Conservation (phyloP, 75 land plant genomes). For the Picea glauca region DNA sequence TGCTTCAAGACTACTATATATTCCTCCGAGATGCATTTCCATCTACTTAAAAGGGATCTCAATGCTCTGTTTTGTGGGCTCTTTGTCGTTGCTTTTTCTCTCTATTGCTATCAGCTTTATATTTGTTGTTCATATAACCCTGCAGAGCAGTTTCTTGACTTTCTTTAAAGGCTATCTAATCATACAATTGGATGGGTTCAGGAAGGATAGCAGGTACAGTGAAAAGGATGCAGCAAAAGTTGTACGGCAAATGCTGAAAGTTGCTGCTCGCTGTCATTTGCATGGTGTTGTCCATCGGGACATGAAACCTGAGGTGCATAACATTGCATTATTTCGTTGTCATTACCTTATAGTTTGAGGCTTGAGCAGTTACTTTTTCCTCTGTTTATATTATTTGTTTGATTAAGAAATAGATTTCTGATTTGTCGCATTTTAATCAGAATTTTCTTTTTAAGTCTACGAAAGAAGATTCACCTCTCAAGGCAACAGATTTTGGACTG, state of each 20-base stretch:
- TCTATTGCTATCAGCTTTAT: background rate
- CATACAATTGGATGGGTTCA: slow-evolving; percentile 22
- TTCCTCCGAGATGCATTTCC: background rate
- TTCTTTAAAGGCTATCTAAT: background rate
- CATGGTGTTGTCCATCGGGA: slow-evolving; percentile 97
- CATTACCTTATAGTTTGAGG: background rate
- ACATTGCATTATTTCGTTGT: background rate
- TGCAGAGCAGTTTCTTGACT: background rate
- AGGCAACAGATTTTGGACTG: slow-evolving; percentile 97
- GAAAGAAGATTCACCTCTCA: slow-evolving; percentile 76
- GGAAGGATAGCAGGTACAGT: slow-evolving; percentile 90
- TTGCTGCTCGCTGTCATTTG: slow-evolving; percentile 92
- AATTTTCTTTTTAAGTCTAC: slow-evolving; percentile 93
- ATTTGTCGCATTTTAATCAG: slow-evolving; percentile 34
- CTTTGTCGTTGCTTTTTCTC: background rate
- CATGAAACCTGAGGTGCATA: slow-evolving; percentile 91
- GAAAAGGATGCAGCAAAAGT: slow-evolving; percentile 97
- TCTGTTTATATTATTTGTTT: background rate
- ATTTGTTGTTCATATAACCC: background rate
- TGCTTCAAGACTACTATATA: no score
- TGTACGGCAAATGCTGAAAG: slow-evolving; percentile 98
- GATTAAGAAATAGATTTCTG: background rate
- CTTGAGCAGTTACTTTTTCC: background rate
- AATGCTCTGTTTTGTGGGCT: background rate
- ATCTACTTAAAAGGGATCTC: background rate